These are phyloP conservation scores for Metarhizium guizhouense DNA, from an alignment of 2,329 filamentous ascomycete species.

Conservation along the genomic window DNA sequence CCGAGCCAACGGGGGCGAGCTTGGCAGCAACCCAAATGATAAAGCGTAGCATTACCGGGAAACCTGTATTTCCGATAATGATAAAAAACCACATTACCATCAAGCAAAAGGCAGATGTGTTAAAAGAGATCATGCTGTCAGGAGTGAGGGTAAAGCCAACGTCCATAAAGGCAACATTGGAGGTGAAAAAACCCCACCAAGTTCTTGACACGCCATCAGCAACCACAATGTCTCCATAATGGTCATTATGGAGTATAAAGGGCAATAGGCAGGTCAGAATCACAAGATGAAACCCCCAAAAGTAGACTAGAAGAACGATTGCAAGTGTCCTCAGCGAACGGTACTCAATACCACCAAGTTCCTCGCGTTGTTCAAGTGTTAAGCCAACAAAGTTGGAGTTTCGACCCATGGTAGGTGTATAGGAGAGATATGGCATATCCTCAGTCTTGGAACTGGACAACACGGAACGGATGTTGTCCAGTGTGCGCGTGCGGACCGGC, in stretches of 20 bases:
- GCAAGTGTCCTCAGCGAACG: constrained; percentile 81
- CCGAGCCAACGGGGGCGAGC: constrained; percentile 53
- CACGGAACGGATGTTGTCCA: constrained; percentile 49
- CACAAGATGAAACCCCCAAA: constrained; percentile 71
- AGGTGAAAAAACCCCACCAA: constrained; percentile 92
- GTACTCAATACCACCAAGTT: constrained; percentile 94
- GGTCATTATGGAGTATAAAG: constrained; percentile 62
- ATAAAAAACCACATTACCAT: constrained; percentile 78
- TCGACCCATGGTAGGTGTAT: constrained; percentile 81
- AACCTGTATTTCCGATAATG: constrained; percentile 90
- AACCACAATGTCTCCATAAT: constrained; percentile 59
- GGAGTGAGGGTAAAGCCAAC: constrained; percentile 88
- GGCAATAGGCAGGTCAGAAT: constrained; percentile 66
- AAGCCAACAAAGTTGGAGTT: constrained; percentile 90
- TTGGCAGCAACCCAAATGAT: constrained; percentile 78
- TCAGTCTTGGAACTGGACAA: constrained; percentile 44
- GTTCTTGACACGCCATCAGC: constrained; percentile 51
- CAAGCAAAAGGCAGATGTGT: constrained; percentile 64
- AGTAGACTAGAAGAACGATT: constrained; percentile 70
- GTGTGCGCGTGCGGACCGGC: constrained; percentile 35
- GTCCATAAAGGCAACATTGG: constrained; percentile 86
- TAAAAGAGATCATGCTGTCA: constrained; percentile 89
- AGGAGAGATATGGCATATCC: constrained; percentile 84
- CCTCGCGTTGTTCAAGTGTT: constrained; percentile 84
- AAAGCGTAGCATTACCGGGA: constrained; percentile 88